A percentile compares a stretch with the other conserved stretches of the same genome.
Evolutionary conservation across 2,329 filamentous ascomycete species (phyloP).

Genomic region (Myotisia sp.): DNA sequence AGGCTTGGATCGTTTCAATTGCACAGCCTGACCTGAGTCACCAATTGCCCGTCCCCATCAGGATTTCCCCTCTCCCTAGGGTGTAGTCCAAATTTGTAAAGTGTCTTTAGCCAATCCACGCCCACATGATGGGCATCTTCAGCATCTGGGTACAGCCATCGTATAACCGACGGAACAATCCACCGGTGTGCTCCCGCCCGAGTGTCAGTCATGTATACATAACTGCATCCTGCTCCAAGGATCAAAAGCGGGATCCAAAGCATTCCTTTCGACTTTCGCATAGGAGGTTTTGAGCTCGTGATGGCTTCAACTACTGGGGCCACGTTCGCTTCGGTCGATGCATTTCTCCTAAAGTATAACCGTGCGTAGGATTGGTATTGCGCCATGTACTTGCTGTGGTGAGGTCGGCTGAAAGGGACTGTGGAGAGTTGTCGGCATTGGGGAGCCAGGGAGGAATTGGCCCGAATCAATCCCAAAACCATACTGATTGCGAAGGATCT

Average conservation of each 20-base stretch:
- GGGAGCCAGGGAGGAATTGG: too few species aligned
- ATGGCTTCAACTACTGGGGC: neutral
- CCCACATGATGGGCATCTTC: slow-evolving; percentile 86
- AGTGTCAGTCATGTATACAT: slow-evolving; percentile 61
- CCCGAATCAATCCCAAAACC: too few species aligned
- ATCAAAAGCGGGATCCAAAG: slow-evolving; percentile 33
- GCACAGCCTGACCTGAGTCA: slow-evolving; percentile 32
- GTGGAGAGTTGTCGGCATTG: too few species aligned
- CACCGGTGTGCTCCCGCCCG: slow-evolving; percentile 56
- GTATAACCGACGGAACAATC: slow-evolving; percentile 39
- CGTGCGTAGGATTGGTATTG: too few species aligned
- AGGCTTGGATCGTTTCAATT: neutral
- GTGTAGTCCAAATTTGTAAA: slow-evolving; percentile 63
- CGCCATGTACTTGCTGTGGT: too few species aligned
- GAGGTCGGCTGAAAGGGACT: too few species aligned
- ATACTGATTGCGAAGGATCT: too few species aligned
- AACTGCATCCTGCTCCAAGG: slow-evolving; percentile 36
- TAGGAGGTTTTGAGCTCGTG: neutral
- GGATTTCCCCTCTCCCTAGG: slow-evolving; percentile 62
- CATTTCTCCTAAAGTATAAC: too few species aligned
- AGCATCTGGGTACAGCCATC: slow-evolving; percentile 31
- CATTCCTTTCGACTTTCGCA: slow-evolving; percentile 2
- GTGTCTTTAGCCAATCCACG: slow-evolving; percentile 53
- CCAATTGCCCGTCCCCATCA: slow-evolving; percentile 40
- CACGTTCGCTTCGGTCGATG: slow-evolving; percentile 2